These are phyloP conservation scores for Chionographis japonica DNA, from an alignment of 106 monocot species.

Conservation along the genomic window DNA sequence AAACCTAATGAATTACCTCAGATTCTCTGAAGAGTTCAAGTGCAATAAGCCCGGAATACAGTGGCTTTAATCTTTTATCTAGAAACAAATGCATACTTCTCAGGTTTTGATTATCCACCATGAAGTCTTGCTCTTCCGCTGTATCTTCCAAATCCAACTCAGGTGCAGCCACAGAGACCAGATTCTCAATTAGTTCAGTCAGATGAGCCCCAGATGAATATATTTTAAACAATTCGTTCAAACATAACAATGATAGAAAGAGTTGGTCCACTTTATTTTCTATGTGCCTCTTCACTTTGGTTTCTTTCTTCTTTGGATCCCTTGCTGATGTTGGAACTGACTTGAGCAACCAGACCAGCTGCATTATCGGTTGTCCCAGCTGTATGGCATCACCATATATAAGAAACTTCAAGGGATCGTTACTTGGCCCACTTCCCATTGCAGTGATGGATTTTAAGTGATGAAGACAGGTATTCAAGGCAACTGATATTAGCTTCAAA, in stretches of 20 bases:
- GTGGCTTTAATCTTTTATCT: conserved; percentile 46
- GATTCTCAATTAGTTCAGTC: conserved; percentile 38
- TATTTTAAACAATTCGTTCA: conserved; percentile 59
- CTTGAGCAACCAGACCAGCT: conserved; percentile 48
- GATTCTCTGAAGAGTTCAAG: conserved; percentile 51
- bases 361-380: conserved; percentile 55
- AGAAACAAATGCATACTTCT: conserved; percentile 35
- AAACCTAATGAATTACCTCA: conserved; percentile 43
- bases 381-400: conserved; percentile 57
- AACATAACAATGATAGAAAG: conserved; percentile 51
- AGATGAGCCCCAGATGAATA: conserved; percentile 21
- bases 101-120: conserved; percentile 7
- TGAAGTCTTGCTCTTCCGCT: conserved; percentile 14
- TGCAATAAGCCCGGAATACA: conserved; percentile 37
- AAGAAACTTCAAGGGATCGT: conserved; percentile 25
- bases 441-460: conserved; percentile 49
- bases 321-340: conserved; percentile 32
- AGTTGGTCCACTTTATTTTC: conserved; percentile 36
- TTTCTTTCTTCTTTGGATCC: conserved; percentile 37
- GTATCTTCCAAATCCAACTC: conserved; percentile 23
- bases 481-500: conserved; percentile 50
- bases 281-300: conserved; percentile 40
- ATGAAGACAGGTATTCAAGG: conserved; percentile 55
- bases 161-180: conserved; percentile 24
- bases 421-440: conserved; percentile 17